Conservation (phyloP, 352 stramenopile species). For the Aphanomyces invadans region DNA sequence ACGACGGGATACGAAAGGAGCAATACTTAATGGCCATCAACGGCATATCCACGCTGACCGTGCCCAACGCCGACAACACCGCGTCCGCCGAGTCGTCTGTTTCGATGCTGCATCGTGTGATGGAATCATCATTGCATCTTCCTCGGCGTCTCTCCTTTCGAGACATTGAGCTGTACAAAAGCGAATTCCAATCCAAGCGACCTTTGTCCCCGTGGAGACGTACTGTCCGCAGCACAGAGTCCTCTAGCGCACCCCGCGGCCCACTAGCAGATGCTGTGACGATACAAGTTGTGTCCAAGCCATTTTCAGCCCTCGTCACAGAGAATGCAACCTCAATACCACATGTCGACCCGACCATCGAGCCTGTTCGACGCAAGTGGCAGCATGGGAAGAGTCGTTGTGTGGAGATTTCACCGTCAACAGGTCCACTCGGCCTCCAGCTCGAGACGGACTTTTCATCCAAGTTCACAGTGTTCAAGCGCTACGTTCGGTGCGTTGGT, state of each 20-base stretch:
- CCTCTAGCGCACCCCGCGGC: too few species aligned
- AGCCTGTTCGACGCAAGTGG: neutral
- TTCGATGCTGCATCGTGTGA: slow-evolving; percentile 19
- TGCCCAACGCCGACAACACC: slow-evolving; percentile 21
- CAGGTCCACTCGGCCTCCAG: slow-evolving; percentile 28
- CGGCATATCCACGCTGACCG: slow-evolving; percentile 31
- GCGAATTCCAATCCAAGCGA: slow-evolving; percentile 29
- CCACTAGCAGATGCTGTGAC: too few species aligned
- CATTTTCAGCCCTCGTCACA: slow-evolving; percentile 9
- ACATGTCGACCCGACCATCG: neutral
- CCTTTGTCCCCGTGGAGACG: slow-evolving; percentile 37
- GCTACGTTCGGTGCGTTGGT: slow-evolving; percentile 27
- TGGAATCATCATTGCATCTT: slow-evolving; percentile 22
- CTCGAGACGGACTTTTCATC: slow-evolving; percentile 36
- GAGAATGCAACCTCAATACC: neutral
- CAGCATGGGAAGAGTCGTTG: neutral
- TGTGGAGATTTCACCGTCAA: neutral
- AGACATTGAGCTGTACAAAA: slow-evolving; percentile 32
- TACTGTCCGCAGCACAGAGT: too few species aligned
- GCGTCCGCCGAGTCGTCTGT: slow-evolving; percentile 6
- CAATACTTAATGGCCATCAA: slow-evolving; percentile 42
- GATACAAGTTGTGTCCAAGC: neutral
- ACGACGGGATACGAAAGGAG: slow-evolving; percentile 29
- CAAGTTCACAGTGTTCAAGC: slow-evolving; percentile 32
- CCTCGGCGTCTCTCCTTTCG: slow-evolving; percentile 30